Percentiles rank a stretch among this genome's conserved stretches.
Conservation (phyloP, 108 stramenopile genomes). For the Skeletonema potamos region DNA sequence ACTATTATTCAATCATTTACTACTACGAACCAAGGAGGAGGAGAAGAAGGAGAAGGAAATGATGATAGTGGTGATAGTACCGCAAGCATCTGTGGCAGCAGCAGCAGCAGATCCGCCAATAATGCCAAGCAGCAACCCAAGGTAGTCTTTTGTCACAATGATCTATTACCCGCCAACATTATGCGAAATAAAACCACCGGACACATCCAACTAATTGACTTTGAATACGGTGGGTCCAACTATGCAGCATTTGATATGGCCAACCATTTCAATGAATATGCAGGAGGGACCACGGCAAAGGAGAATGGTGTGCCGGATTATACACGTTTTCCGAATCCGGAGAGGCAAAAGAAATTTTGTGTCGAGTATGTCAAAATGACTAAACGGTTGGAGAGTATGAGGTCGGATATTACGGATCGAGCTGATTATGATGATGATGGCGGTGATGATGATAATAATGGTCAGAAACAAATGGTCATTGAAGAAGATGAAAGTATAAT, state of each 20-base stretch:
- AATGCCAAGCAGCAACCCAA: background rate
- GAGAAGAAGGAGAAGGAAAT: background rate
- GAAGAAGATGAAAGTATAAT: slow-evolving; percentile 6
- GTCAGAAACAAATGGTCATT: background rate
- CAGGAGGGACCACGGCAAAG: slow-evolving; percentile 61
- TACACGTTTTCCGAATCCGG: slow-evolving; percentile 46
- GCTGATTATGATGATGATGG: background rate
- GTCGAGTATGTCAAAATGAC: slow-evolving; percentile 51
- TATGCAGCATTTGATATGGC: slow-evolving; percentile 87
- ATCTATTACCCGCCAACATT: slow-evolving; percentile 82
- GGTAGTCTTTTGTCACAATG: slow-evolving; percentile 90
- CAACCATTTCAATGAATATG: slow-evolving; percentile 91
- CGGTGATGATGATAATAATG: background rate
- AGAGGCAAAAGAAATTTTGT: slow-evolving; percentile 53
- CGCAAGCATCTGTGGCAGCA: slow-evolving; percentile 6
- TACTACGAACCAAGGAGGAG: background rate
- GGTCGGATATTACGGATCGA: background rate
- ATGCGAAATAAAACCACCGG: slow-evolving; percentile 38
- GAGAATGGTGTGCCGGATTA: slow-evolving; percentile 69
- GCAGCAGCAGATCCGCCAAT: no score
- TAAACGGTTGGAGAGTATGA: slow-evolving; percentile 16
- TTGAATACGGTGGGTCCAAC: slow-evolving; percentile 88
- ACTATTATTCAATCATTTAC: slow-evolving; percentile 20
- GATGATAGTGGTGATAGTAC: slow-evolving; percentile 11
- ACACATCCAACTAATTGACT: slow-evolving; percentile 83